Conservation (phyloP, 169 alveolate genomes). For the Eimeria praecox region DNA sequence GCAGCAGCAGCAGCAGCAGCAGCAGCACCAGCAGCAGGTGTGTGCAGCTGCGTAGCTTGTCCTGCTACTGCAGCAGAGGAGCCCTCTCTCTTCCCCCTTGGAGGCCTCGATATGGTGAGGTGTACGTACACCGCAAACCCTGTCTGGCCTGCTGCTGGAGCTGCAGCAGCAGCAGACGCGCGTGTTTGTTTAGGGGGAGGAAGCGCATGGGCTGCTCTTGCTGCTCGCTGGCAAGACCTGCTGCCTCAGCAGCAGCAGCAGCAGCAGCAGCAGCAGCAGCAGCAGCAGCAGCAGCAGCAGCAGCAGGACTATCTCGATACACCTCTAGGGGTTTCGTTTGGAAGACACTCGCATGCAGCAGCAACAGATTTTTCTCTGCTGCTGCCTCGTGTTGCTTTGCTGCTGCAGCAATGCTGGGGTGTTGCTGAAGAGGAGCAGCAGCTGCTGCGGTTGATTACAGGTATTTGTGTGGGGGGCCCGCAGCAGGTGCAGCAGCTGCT, state of each 20-base stretch:
- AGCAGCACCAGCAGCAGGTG: conserved; percentile 32
- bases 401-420: conserved; percentile 63
- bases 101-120: conserved; percentile 44
- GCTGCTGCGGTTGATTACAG: conserved; percentile 50
- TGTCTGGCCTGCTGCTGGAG: conserved; percentile 57
- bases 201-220: conserved; percentile 63
- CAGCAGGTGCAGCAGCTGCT: conserved; percentile 61
- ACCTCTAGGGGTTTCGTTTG: conserved; percentile 52
- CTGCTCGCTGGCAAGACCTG: conserved; percentile 45
- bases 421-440: conserved; percentile 65
- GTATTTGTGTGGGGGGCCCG: conserved; percentile 34
- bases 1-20: conserved; percentile 21
- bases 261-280: conserved; percentile 52
- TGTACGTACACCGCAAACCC: not conserved
- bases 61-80: conserved; percentile 41
- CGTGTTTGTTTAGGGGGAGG: conserved; percentile 36
- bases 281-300: conserved; percentile 59
- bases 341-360: conserved; percentile 74
- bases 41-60: conserved; percentile 28
- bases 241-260: conserved; percentile 35
- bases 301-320: conserved; percentile 18
- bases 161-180: conserved; percentile 63
- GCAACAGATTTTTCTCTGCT: conserved; percentile 51
- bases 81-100: conserved; percentile 34
- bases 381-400: conserved; percentile 60